Evolutionary conservation across 208 protist genomes (phyloP), one percentile per base, ranked within the genome.

Genomic region (Phytomonas serpens): DNA sequence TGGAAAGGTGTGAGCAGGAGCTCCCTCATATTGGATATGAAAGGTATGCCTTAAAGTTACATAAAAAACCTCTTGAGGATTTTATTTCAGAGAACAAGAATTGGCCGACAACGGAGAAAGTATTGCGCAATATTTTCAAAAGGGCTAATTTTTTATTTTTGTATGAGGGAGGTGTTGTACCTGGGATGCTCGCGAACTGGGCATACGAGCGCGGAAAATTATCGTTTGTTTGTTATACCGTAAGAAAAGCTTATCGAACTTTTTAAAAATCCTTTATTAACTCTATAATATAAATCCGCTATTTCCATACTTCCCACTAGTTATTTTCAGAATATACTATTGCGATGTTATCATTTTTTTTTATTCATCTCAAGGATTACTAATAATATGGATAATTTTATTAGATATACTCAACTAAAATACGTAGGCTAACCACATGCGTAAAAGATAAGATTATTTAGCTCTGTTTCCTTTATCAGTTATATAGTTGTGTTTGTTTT

Each of bases 81-180:
- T 57, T 57, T 57, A 27, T 19, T 57, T 57, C 47, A 4, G 16
- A 5, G 47, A 57, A 27, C 2, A 57, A 57, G 27, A 57, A 57
- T 7, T 19, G 47, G 5, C 6, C 47, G 19, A 57, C 7, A 6
- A 57, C 6, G 47, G 47, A 57, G 47, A 27, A 57, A 27, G 19
- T 57, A 57, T 23, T 57, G 47, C 0, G 16, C 6, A 27, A 57
- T 57, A 57, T 57, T 27, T 57, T 27, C 0, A 27, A 57, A 19
- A 57, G 19, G 73, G 4, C 30, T 66, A 16, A 64, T 32, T 32
- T 27, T 30, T 57, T 29, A 30, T 72, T 68, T 76, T 68, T 67
- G 29, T 70, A 76, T 65, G 13, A 19, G 6, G 1, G 19, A 6
- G 6, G 34, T 5, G 37, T 19, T 67, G 23, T 51, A 62, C 40